These are phyloP conservation scores for Acanthamoeba lenticulata DNA, from an alignment of 208 protist species.

Conservation along the genomic window DNA sequence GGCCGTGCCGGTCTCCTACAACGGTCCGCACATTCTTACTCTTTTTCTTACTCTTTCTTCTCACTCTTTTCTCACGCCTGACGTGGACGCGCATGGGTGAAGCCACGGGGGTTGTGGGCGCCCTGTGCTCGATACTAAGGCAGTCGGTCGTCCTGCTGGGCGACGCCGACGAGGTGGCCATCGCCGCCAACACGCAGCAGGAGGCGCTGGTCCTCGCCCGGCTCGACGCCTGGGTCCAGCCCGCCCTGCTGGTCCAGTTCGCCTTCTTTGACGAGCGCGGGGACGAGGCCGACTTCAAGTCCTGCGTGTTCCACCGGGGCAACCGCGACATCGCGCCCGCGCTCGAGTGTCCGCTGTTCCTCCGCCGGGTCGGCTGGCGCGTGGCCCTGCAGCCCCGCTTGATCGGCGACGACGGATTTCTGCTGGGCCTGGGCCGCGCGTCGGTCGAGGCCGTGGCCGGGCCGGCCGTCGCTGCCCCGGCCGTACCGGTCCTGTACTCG, in stretches of 20 bases:
- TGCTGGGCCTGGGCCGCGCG: background rate
- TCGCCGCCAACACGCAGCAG: constrained; percentile 10
- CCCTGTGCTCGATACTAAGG: background rate
- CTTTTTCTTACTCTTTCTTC: background rate
- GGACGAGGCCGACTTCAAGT: background rate
- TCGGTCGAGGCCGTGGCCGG: background rate
- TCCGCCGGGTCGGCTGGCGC: background rate
- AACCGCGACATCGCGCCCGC: background rate
- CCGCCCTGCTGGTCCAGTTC: background rate
- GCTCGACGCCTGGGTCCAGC: background rate
- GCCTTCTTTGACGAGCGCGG: background rate
- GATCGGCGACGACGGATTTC: too few species aligned
- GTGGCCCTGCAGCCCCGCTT: background rate
- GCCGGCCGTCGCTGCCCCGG: background rate
- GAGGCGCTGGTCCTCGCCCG: background rate
- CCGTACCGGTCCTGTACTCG: background rate
- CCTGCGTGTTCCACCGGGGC: background rate
- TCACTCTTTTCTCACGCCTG: too few species aligned
- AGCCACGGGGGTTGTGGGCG: background rate
- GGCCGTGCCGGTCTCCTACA: background rate
- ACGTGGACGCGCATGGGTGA: too few species aligned
- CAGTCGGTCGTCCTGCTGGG: background rate
- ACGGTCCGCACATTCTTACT: background rate
- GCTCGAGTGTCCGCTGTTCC: background rate
- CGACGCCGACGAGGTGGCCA: background rate